phyloP scores from a whole-genome alignment of 768 basidiomycete genomes.

The Panaeolus papilionaceus region DNA sequence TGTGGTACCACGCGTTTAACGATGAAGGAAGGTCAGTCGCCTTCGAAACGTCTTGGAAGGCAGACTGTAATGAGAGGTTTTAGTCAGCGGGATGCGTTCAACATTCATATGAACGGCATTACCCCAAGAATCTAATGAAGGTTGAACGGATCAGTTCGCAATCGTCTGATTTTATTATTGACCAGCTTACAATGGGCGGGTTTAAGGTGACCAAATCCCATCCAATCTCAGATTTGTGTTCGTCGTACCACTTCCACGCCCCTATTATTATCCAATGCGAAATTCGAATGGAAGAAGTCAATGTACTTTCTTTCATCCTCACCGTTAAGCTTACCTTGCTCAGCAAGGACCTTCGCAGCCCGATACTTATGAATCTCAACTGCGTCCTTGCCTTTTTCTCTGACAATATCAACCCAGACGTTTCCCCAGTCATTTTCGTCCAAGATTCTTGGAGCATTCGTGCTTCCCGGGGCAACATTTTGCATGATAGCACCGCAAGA shows the following conservation, averaged over 20 bases:
- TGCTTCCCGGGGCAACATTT: conserved; percentile 9
- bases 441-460: not conserved
- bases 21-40: conserved; percentile 13
- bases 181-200: conserved; percentile 52
- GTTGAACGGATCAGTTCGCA: too few relatives aligned
- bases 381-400: conserved; percentile 55
- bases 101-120: not conserved
- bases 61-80: not conserved
- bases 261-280: conserved; percentile 31
- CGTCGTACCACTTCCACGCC: conserved; percentile 47
- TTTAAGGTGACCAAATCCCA: conserved; percentile 62
- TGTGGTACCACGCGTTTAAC: not conserved
- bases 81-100: not conserved
- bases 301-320: too few relatives aligned
- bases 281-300: not conserved
- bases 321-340: conserved; percentile 47
- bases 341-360: conserved; percentile 71
- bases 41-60: conserved; percentile 1
- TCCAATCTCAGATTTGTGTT: conserved; percentile 46
- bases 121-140: conserved; percentile 1
- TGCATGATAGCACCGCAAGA: conserved; percentile 57
- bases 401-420: conserved; percentile 45
- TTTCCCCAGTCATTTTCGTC: conserved; percentile 42
- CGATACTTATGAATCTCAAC: conserved; percentile 49
- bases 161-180: not conserved